phyloP scores from a whole-genome alignment of 306 rosid species.

The Sechiopsis laciniata region DNA sequence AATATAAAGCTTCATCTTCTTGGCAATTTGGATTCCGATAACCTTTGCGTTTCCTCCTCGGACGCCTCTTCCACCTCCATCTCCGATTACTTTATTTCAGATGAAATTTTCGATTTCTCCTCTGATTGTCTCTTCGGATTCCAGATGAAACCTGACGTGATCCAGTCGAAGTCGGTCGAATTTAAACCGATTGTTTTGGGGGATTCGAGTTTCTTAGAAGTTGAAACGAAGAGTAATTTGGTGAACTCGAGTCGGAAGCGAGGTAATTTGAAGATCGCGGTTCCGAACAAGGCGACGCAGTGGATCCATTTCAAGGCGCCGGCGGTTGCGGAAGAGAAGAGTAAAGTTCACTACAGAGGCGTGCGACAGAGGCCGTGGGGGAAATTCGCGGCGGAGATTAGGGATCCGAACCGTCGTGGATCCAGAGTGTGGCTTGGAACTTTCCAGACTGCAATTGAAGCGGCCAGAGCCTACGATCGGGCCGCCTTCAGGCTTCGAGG shows the following conservation, averaged over 20 bases:
- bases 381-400: no score
- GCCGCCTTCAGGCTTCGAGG: slow-evolving; percentile 69
- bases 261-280: slow-evolving; percentile 41
- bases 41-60: background rate
- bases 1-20: slow-evolving; percentile 51
- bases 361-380: slow-evolving; percentile 76
- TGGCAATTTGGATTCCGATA: slow-evolving; percentile 28
- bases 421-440: slow-evolving; percentile 67
- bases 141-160: slow-evolving; percentile 30
- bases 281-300: slow-evolving; percentile 47
- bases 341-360: slow-evolving; percentile 41
- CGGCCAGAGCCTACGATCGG: slow-evolving; percentile 60
- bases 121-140: slow-evolving; percentile 30
- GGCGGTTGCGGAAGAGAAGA: slow-evolving; percentile 32
- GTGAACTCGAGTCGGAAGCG: slow-evolving; percentile 32
- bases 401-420: slow-evolving; percentile 64
- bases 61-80: background rate
- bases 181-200: background rate
- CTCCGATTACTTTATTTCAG: slow-evolving; percentile 21
- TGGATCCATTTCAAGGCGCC: no score
- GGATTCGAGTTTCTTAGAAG: slow-evolving; percentile 2
- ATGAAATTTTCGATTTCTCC: slow-evolving; percentile 22
- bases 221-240: slow-evolving; percentile 17
- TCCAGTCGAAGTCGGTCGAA: slow-evolving; percentile 16
- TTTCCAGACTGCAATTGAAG: slow-evolving; percentile 59